Conservation (phyloP, 2,329 filamentous ascomycete genomes). For the Colletotrichum australisinense region DNA sequence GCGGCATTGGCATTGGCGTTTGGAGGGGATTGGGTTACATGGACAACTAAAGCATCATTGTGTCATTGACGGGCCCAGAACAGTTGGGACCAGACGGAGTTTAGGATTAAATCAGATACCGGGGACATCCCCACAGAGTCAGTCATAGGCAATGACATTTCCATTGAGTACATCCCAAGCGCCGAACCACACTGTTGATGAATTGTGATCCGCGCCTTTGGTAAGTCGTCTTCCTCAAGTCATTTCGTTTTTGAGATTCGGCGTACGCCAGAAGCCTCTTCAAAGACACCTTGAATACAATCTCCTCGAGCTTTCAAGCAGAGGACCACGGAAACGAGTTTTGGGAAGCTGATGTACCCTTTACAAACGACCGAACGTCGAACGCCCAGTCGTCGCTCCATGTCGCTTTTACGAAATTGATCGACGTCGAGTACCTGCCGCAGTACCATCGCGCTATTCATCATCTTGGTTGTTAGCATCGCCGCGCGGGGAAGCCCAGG, state of each 20-base stretch:
- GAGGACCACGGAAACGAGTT: not conserved
- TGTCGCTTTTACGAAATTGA: not conserved
- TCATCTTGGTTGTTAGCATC: not conserved
- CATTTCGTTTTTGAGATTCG: too few relatives aligned
- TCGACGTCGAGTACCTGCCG: not conserved
- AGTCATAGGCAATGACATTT: not conserved
- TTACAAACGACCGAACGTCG: too few relatives aligned
- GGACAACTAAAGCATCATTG: not conserved
- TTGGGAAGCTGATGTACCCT: too few relatives aligned
- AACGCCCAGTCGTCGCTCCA: too few relatives aligned
- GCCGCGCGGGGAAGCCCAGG: too few relatives aligned
- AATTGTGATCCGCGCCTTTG: too few relatives aligned
- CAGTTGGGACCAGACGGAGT: not conserved
- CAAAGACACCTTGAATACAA: too few relatives aligned
- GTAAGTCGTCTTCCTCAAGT: too few relatives aligned
- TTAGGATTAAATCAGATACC: conserved; percentile 12
- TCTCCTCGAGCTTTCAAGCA: not conserved
- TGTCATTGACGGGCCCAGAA: not conserved
- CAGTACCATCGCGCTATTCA: not conserved
- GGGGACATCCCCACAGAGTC: not conserved
- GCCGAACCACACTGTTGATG: not conserved
- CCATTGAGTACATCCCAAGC: not conserved
- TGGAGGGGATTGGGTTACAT: not conserved
- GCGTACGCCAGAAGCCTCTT: too few relatives aligned
- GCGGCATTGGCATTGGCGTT: conserved; percentile 30